Evolutionary conservation across 768 basidiomycete genomes (phyloP).

Genomic region (Crassisporium funariophilum): DNA sequence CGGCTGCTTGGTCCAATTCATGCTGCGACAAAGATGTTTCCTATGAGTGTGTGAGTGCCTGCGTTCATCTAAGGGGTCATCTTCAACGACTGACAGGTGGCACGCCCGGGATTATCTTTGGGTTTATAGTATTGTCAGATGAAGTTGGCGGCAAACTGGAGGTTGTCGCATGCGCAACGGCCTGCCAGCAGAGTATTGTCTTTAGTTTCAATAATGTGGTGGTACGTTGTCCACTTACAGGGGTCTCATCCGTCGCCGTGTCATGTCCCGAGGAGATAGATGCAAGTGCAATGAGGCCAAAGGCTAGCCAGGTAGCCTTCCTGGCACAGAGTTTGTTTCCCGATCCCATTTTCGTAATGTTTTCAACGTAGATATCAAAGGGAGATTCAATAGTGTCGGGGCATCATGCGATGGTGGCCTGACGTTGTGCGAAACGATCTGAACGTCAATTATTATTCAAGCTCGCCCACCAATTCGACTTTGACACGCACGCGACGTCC

Average conservation of each 20-base stretch:
- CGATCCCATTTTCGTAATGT: conserved; percentile 22
- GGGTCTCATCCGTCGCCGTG: conserved; percentile 31
- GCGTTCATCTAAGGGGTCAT: background rate
- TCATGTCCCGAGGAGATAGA: conserved; percentile 48
- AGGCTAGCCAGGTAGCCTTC: conserved; percentile 61
- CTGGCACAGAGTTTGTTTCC: conserved; percentile 36
- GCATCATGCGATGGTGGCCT: conserved; percentile 15
- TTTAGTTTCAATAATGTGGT: background rate
- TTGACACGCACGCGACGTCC: conserved; percentile 23
- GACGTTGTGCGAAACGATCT: conserved; percentile 4
- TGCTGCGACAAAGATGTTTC: conserved; percentile 15
- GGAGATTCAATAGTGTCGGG: conserved; percentile 12
- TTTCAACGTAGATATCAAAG: conserved; percentile 5
- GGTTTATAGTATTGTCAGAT: conserved; percentile 19
- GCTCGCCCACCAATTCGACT: conserved; percentile 7
- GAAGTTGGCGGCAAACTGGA: conserved; percentile 11
- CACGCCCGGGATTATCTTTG: conserved; percentile 11
- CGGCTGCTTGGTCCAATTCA: conserved; percentile 39
- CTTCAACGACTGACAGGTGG: conserved; percentile 15
- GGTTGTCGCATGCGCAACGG: conserved; percentile 18
- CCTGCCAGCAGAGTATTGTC: conserved; percentile 13
- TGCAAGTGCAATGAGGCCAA: conserved; percentile 56
- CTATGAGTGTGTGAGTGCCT: conserved; percentile 4
- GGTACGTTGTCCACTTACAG: conserved; percentile 22
- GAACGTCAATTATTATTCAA: conserved; percentile 3